These are phyloP conservation scores for Bretziella fagacearum DNA, from an alignment of 2,329 filamentous ascomycete species.

Conservation along the genomic window DNA sequence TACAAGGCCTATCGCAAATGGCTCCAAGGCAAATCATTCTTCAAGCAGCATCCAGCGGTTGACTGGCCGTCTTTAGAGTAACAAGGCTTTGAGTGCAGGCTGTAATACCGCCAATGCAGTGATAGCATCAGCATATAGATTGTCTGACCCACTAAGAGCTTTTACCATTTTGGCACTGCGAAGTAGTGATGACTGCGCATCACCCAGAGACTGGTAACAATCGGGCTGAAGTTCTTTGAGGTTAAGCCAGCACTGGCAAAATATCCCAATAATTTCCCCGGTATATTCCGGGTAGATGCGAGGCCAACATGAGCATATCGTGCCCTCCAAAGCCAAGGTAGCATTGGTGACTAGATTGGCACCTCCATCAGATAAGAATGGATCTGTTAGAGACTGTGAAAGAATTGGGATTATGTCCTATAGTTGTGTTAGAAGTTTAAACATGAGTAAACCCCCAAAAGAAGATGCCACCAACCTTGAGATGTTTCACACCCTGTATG, in stretches of 20 bases:
- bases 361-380: slow-evolving; percentile 41
- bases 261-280: slow-evolving; percentile 35
- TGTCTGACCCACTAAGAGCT: not conserved
- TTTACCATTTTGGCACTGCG: too few species aligned
- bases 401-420: slow-evolving; percentile 52
- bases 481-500: slow-evolving; percentile 47
- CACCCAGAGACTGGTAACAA: not conserved
- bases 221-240: slow-evolving; percentile 22
- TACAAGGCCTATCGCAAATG: slow-evolving; percentile 96
- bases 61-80: slow-evolving; percentile 10
- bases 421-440: not conserved
- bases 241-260: slow-evolving; percentile 47
- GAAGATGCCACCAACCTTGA: slow-evolving; percentile 32
- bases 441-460: not conserved
- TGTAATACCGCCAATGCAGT: not conserved
- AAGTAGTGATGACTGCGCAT: too few species aligned
- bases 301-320: slow-evolving; percentile 52
- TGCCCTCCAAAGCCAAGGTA: slow-evolving; percentile 34
- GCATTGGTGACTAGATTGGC: slow-evolving; percentile 36
- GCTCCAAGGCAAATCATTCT: slow-evolving; percentile 85
- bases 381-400: slow-evolving; percentile 46
- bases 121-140: slow-evolving; percentile 9
- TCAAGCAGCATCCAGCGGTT: slow-evolving; percentile 67
- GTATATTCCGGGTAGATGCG: slow-evolving; percentile 34
- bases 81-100: not conserved